A percentile compares a stretch with the other conserved stretches of the same genome.
Conservation (phyloP, 1,139 yeast genomes). For the Suhomyces terraborum region DNA sequence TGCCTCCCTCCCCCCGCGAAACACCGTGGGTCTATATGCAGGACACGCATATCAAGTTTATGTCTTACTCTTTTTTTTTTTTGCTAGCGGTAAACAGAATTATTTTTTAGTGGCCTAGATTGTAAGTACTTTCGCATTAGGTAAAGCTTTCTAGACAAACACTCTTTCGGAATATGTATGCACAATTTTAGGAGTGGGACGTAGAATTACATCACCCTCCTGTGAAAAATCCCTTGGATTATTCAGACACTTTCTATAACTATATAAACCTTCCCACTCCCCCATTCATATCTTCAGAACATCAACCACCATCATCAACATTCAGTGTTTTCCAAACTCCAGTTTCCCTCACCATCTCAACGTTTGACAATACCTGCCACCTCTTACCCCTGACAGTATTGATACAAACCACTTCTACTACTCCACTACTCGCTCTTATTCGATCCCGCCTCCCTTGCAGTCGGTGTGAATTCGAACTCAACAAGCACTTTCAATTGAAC, state of each 20-base stretch:
- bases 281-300: neutral
- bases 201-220: slow-evolving; percentile 11
- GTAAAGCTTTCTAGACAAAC: slow-evolving; percentile 8
- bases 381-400: neutral
- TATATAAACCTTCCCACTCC: slow-evolving; percentile 6
- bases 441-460: no score
- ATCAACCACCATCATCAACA: no score
- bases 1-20: no score
- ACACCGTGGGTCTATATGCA: neutral
- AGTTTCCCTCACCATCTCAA: neutral
- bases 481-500: no score
- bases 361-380: neutral
- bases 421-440: no score
- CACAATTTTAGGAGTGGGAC: slow-evolving; percentile 7
- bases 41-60: neutral
- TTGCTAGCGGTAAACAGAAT: no score
- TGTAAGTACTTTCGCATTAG: slow-evolving; percentile 4
- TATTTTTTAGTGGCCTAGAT: neutral
- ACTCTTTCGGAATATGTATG: slow-evolving; percentile 6
- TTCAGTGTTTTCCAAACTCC: neutral
- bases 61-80: neutral
- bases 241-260: neutral
- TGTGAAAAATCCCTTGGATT: slow-evolving; percentile 12
- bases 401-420: no score
- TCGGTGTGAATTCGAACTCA: no score